Evolutionary conservation across 345 rosid species (phyloP).

Genomic region (Arabidopsis suecica): DNA sequence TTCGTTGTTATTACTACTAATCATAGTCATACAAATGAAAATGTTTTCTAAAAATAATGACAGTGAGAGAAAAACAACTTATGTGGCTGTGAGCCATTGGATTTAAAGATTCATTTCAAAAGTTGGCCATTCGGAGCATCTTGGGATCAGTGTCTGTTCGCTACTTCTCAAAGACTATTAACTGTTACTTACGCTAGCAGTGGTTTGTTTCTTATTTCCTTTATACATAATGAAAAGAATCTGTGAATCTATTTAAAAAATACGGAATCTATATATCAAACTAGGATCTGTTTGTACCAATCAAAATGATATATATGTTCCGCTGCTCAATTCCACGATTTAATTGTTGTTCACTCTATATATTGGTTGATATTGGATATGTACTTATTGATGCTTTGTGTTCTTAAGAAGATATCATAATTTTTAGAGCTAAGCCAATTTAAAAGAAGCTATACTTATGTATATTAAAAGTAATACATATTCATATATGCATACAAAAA

Average conservation of each 20-base stretch:
- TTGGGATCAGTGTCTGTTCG: slow-evolving; percentile 50
- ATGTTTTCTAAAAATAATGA: neutral
- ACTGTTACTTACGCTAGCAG: slow-evolving; percentile 34
- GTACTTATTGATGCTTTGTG: neutral
- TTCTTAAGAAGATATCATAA: neutral
- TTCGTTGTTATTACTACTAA: neutral
- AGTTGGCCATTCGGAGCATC: slow-evolving; percentile 50
- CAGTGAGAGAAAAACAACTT: slow-evolving; percentile 6
- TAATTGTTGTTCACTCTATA: neutral
- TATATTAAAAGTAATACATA: neutral
- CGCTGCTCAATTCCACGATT: slow-evolving; percentile 9
- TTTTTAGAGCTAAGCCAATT: neutral
- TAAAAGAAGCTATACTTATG: neutral
- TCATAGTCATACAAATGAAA: slow-evolving; percentile 19
- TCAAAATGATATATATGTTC: slow-evolving; percentile 23
- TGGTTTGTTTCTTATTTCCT: neutral
- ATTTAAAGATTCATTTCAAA: slow-evolving; percentile 41
- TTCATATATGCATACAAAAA: neutral
- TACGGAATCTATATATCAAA: slow-evolving; percentile 30
- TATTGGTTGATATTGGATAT: neutral
- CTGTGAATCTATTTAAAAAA: slow-evolving; percentile 2
- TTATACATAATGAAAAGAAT: slow-evolving; percentile 9
- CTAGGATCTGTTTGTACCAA: slow-evolving; percentile 17
- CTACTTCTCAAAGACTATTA: slow-evolving; percentile 46
- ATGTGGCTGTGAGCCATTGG: slow-evolving; percentile 46